A percentile compares a stretch with the other conserved stretches of the same genome.
These are phyloP conservation scores for Cladosporium sp. DNA, from an alignment of 2,329 filamentous ascomycete genomes.

Conservation along the genomic window DNA sequence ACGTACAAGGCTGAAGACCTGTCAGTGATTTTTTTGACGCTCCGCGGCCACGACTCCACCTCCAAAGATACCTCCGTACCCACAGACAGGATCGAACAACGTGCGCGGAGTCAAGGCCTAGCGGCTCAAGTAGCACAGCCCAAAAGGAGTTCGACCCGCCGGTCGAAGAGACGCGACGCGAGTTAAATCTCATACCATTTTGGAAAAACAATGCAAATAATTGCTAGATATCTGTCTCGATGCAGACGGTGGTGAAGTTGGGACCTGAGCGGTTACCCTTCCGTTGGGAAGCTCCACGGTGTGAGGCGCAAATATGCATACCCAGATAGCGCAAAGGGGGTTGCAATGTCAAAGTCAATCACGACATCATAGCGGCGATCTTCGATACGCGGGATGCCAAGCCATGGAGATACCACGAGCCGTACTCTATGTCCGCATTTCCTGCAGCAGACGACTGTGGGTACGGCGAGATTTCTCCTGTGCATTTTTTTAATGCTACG, in stretches of 20 bases:
- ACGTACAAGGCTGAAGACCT: constrained; percentile 15
- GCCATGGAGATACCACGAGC: not conserved
- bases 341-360: constrained; percentile 6
- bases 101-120: constrained; percentile 5
- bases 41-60: constrained; percentile 13
- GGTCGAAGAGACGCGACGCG: not conserved
- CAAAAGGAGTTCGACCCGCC: not conserved
- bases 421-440: not conserved
- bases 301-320: constrained; percentile 3
- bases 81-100: constrained; percentile 9
- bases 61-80: constrained; percentile 3
- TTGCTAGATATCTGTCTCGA: not conserved
- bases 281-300: constrained; percentile 4
- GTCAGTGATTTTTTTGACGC: not conserved
- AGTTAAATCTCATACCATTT: not conserved
- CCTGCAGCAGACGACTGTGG: too few species aligned
- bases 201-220: not conserved
- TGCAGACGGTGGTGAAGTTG: not conserved
- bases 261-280: not conserved
- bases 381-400: constrained; percentile 8
- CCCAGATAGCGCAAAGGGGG: not conserved
- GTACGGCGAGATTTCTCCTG: not conserved
- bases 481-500: not conserved
- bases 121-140: not conserved
- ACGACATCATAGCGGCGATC: constrained; percentile 13